A percentile compares a stretch with the other conserved stretches of the same genome.
These are phyloP conservation scores for Colletotrichum destructivum DNA, from an alignment of 2,329 filamentous ascomycete species.

Conservation along the genomic window DNA sequence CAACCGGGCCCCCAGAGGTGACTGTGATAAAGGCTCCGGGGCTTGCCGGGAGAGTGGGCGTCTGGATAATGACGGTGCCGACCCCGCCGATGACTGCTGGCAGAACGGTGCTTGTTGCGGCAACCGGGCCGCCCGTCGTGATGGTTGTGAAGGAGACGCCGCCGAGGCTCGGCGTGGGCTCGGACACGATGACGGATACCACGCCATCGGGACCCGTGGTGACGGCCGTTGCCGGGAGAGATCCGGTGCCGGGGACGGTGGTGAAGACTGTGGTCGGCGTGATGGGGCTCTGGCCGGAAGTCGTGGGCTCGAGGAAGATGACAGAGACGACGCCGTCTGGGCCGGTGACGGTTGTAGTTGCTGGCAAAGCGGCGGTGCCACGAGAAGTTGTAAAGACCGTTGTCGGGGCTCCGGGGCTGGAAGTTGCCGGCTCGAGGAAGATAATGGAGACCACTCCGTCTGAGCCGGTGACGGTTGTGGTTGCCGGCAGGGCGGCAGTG, in stretches of 20 bases:
- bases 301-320: slow-evolving; percentile 15
- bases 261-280: slow-evolving; percentile 24
- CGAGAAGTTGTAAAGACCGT: slow-evolving; percentile 5
- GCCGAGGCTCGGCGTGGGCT: slow-evolving; percentile 3
- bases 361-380: background rate
- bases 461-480: too few relatives aligned
- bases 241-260: slow-evolving; percentile 23
- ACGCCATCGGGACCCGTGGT: slow-evolving; percentile 23
- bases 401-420: too few relatives aligned
- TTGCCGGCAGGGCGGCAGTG: background rate
- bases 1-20: background rate
- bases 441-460: too few relatives aligned
- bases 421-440: too few relatives aligned
- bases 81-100: slow-evolving; percentile 14
- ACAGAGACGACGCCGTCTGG: background rate
- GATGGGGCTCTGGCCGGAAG: background rate
- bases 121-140: slow-evolving; percentile 17
- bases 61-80: slow-evolving; percentile 38
- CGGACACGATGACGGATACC: slow-evolving; percentile 30
- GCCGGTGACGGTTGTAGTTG: slow-evolving; percentile 4
- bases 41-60: slow-evolving; percentile 20
- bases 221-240: background rate
- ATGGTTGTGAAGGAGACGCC: slow-evolving; percentile 26
- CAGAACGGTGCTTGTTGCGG: slow-evolving; percentile 23
- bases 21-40: background rate